Percentiles rank a stretch among this genome's conserved stretches.
Conservation (phyloP, 148 eudicot genomes). For the Fagopyrum esculentum region DNA sequence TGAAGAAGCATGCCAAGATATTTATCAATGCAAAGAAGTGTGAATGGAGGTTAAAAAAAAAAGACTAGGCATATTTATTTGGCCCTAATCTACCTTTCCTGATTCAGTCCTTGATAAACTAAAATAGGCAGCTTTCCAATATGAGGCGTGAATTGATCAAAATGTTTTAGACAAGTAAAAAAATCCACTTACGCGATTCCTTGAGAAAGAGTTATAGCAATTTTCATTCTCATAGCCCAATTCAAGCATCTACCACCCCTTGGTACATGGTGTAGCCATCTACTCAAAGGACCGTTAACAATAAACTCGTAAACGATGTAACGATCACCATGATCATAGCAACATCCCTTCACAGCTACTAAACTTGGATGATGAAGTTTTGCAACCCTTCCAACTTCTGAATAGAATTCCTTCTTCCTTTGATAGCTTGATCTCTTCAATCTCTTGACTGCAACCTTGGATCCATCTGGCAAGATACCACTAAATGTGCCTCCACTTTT, state of each 20-base stretch:
- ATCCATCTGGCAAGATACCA: slow-evolving; percentile 73
- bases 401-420: slow-evolving; percentile 90
- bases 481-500: slow-evolving; percentile 91
- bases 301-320: slow-evolving; percentile 83
- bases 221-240: slow-evolving; percentile 85
- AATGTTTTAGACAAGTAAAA: background rate
- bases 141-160: background rate
- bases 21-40: background rate
- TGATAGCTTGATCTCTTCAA: slow-evolving; percentile 78
- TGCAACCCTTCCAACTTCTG: slow-evolving; percentile 87
- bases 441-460: slow-evolving; percentile 85
- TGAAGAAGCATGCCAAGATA: background rate
- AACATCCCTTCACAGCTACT: slow-evolving; percentile 87
- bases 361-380: slow-evolving; percentile 83
- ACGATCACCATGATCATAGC: slow-evolving; percentile 91
- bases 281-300: slow-evolving; percentile 78
- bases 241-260: slow-evolving; percentile 85
- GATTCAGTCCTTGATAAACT: background rate
- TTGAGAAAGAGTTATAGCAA: slow-evolving; percentile 88
- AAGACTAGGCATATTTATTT: background rate
- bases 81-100: background rate
- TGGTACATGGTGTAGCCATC: slow-evolving; percentile 93
- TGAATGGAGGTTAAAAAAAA: background rate
- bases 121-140: background rate
- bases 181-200: slow-evolving; percentile 77